A percentile compares a stretch with the other conserved stretches of the same genome.
These are phyloP conservation scores for Lumnitzera littorea DNA, from an alignment of 345 rosid genomes.

Conservation along the genomic window DNA sequence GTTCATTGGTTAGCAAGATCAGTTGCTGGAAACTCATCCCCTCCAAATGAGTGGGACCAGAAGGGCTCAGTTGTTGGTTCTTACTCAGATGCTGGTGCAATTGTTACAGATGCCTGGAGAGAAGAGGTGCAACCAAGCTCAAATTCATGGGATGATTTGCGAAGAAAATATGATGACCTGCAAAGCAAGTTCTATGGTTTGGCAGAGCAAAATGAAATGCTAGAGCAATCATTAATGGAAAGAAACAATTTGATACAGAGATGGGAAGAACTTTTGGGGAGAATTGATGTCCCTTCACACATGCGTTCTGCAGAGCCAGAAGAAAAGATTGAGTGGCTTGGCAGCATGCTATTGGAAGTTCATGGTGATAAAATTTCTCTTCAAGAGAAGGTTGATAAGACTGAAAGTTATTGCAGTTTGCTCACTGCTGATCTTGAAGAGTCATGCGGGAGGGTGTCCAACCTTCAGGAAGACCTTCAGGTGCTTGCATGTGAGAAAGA, in stretches of 20 bases:
- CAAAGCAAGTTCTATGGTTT: conserved; percentile 82
- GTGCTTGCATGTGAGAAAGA: conserved; percentile 41
- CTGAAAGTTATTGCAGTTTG: conserved; percentile 52
- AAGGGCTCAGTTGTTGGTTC: conserved; percentile 58
- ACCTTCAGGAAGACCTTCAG: conserved; percentile 45
- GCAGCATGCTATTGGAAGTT: conserved; percentile 59
- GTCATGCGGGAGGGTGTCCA: conserved; percentile 40
- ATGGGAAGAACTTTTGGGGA: conserved; percentile 78
- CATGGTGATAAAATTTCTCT: conserved; percentile 47
- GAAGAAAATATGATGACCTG: conserved; percentile 83
- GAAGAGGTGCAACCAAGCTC: conserved; percentile 58
- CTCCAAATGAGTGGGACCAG: conserved; percentile 65
- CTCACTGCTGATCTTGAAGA: conserved; percentile 63
- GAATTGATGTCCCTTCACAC: conserved; percentile 61
- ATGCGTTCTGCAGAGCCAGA: conserved; percentile 68
- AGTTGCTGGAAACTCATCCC: conserved; percentile 43
- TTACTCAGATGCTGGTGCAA: conserved; percentile 52
- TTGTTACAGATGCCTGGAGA: conserved; percentile 62
- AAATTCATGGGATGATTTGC: conserved; percentile 57
- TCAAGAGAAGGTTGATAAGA: conserved; percentile 51
- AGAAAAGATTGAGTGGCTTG: conserved; percentile 82
- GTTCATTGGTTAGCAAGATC: conserved; percentile 93
- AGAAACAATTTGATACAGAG: conserved; percentile 79
- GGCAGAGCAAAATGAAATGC: conserved; percentile 99
- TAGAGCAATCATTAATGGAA: conserved; percentile 90